A percentile compares a stretch with the other conserved stretches of the same genome.
Conservation (phyloP, 257 asterid genomes). For the Mentha longifolia region DNA sequence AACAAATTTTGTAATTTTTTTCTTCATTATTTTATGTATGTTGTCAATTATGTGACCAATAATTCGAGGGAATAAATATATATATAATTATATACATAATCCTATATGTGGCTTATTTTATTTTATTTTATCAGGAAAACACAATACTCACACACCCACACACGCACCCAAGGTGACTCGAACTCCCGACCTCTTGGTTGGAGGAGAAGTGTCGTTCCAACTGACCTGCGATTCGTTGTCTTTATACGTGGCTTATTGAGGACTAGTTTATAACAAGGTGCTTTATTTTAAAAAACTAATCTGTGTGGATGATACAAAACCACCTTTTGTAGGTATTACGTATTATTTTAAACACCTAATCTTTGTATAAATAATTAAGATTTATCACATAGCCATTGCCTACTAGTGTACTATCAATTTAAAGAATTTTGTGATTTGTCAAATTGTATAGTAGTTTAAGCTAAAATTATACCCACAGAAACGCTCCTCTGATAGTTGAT, state of each 20-base stretch:
- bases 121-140: too few species aligned
- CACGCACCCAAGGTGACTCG: too few species aligned
- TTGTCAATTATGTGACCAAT: conserved; percentile 27
- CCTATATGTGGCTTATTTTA: conserved; percentile 30
- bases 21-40: background rate
- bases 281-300: background rate
- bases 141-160: too few species aligned
- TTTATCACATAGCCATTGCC: background rate
- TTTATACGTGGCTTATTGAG: too few species aligned
- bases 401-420: background rate
- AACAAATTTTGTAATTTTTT: conserved; percentile 20
- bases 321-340: conserved; percentile 17
- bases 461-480: background rate
- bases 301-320: conserved; percentile 27
- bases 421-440: background rate
- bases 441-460: background rate
- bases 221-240: too few species aligned
- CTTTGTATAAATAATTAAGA: background rate
- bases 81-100: background rate
- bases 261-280: background rate
- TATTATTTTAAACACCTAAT: background rate
- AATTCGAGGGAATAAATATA: background rate
- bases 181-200: too few species aligned
- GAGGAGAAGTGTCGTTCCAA: too few species aligned
- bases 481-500: too few species aligned